Base-by-base conservation (phyloP, 2,329 filamentous ascomycete species). In the Trichoderma citrinoviride region DNA sequence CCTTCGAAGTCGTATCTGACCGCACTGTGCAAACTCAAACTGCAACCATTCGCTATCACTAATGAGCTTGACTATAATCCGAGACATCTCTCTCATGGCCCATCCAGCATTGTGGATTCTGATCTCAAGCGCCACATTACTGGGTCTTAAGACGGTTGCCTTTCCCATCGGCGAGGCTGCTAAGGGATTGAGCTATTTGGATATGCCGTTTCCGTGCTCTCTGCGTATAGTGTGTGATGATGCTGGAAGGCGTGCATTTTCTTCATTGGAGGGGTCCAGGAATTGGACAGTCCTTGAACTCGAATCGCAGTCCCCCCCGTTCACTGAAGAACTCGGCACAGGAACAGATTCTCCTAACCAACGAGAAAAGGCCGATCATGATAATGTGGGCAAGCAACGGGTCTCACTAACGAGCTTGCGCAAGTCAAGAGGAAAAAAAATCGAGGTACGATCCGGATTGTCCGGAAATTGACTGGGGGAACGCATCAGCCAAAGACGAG, bases 391-490 rank as follows among this genome's bases (percentile, higher is more conserved):
- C 47, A 23, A 14, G n/a, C 47, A 41, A 61, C 33, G 27, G 27
- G 27, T 46, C 49, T 62, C 40, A 53, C n/a, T 37, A 62, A 54
- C 33, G 33, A 12, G 58, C 58, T 62, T 37, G 37, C 15, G 15
- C 40, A 37, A 43, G 19, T 33, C 47, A 43, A 62, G 44, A 46
- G 15, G n/a, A n/a, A n/a, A n/a, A n/a, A n/a, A n/a, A 44, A 14
- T 12, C 15, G 8, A 44, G 49, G 19, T n/a, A n/a, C n/a, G n/a
- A 43, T 52, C 58, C 58, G 58, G 58, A 62, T 54, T 62, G 58
- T 41, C 41, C 58, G 58, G 58, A 62, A 54, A 62, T 62, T 46
- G 58, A 54, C 46, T 21, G 33, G 33, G 33, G 10, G 33, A 14
- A 14, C 33, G 33, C 33, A 37, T 37, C 33, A 37, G 33, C 33